phyloP scores from a whole-genome alignment of 2,329 filamentous ascomycete species.

The Anisogramma anomala region DNA sequence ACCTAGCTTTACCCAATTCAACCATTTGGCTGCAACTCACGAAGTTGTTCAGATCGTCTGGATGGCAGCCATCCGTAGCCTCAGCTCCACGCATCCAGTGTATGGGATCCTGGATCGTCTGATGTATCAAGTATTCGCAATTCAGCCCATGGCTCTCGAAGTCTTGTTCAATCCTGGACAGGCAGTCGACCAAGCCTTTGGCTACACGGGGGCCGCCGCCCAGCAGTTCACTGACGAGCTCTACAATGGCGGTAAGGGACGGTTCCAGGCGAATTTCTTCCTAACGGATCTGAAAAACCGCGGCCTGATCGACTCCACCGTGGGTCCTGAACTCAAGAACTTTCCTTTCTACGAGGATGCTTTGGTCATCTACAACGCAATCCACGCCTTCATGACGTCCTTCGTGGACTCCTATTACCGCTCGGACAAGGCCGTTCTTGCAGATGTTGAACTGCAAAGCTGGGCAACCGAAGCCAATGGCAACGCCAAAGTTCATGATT shows the following conservation, averaged over 20 bases:
- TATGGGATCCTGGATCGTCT: conserved; percentile 27
- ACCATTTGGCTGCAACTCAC: conserved; percentile 33
- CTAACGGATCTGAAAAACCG: conserved; percentile 25
- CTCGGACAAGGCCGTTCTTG: conserved; percentile 20
- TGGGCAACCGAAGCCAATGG: conserved; percentile 32
- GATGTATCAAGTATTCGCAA: conserved; percentile 24
- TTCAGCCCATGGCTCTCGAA: conserved; percentile 19
- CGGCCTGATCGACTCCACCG: conserved; percentile 28
- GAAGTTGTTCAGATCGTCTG: conserved; percentile 32
- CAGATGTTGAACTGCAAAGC: conserved; percentile 31
- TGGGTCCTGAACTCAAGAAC: conserved; percentile 26
- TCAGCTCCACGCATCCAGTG: conserved; percentile 35
- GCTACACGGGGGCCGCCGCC: conserved; percentile 21
- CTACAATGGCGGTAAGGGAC: conserved; percentile 21
- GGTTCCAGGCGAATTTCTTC: conserved; percentile 30
- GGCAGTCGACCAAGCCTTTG: conserved; percentile 24
- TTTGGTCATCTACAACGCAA: conserved; percentile 24
- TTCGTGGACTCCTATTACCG: conserved; percentile 35
- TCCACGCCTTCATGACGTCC: conserved; percentile 26
- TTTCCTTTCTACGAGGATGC: conserved; percentile 37
- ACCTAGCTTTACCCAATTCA: conserved; percentile 27
- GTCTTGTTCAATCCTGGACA: conserved; percentile 22
- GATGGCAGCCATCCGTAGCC: conserved; percentile 32
- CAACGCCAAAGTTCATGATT: conserved; percentile 28
- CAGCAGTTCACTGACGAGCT: conserved; percentile 20